phyloP scores from a whole-genome alignment of 2,329 filamentous ascomycete species.

The Drechslerella stenobrocha region DNA sequence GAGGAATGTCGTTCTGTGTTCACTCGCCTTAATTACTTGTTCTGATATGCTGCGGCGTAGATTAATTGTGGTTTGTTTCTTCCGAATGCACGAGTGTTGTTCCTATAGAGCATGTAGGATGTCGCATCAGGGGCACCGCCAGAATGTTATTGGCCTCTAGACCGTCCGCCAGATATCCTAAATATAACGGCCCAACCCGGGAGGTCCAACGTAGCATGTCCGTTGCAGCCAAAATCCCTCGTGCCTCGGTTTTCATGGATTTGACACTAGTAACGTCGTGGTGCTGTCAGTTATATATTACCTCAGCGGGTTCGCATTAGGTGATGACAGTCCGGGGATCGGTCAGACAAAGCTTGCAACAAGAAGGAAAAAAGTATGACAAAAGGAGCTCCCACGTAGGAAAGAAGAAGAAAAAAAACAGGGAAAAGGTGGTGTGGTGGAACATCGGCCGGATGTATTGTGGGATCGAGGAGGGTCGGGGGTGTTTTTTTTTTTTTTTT shows the following conservation, averaged over 20 bases:
- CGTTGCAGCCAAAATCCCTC: slow-evolving; percentile 4
- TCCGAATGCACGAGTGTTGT: neutral
- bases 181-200: neutral
- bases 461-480: no score
- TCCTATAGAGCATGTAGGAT: neutral
- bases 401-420: slow-evolving; percentile 6
- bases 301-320: slow-evolving; percentile 5
- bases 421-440: slow-evolving; percentile 6
- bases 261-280: slow-evolving; percentile 1
- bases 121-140: neutral
- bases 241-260: neutral
- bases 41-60: slow-evolving; percentile 7
- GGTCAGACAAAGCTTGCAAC: slow-evolving; percentile 21
- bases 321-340: slow-evolving; percentile 25
- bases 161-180: neutral
- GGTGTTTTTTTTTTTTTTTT: neutral
- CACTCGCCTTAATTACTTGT: slow-evolving; percentile 8
- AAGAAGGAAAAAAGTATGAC: slow-evolving; percentile 4
- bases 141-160: slow-evolving; percentile 1
- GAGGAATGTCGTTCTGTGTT: neutral
- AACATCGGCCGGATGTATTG: slow-evolving; percentile 4
- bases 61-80: neutral
- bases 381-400: neutral
- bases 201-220: slow-evolving; percentile 1
- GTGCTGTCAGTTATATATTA: neutral